Evolutionary conservation across 2,329 filamentous ascomycete genomes (phyloP), one percentile per base, ranked within the genome.

Genomic region (Xylaria sp.): DNA sequence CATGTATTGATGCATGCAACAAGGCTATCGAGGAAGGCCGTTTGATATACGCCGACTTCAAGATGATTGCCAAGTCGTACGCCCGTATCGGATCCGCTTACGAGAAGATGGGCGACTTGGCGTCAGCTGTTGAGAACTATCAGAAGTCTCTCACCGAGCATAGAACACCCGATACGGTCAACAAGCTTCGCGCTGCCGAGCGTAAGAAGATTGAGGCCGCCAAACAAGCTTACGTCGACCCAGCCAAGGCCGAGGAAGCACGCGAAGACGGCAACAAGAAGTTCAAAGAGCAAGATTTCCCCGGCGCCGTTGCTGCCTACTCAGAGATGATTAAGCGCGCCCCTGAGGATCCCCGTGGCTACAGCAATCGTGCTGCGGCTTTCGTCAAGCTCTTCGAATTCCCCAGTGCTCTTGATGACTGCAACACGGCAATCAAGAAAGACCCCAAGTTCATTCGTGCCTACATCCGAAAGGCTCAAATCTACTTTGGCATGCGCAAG

Each of bases 61-160:
- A 99, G 89, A 87, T 94, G 78, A 95, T 99, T 73, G 94, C 97
- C 78, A 98, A 98, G 89, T 93, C 95, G n/a, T 98, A 96, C 77
- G 94, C 94, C 47, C 93, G 96, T 75, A 97, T 99, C 74, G 96
- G 96, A 72, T 88, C 90, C n/a, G 90, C 95, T 0, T 94, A 98
- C 79, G 96, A 99, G 86, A 97, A 94, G 84, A 83, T 91, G 79
- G 93, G 92, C 73, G 92, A 98, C 75, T 84, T 96, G 11, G 80
- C 87, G 63, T 88, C 90, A 68, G 96, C 97, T 27, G 89, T 99
- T 71, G 90, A 93, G 74, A 93, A 93, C 85, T 99, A 95, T 86
- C 91, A 97, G 82, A 93, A 91, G 81, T 97, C 95, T 3, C 88
- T 99, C 71, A 98, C 93, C 4, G 96, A 99, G 84, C 94, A 98